Conservation (phyloP, 257 asterid genomes). For the Nicotiana tabacum region DNA sequence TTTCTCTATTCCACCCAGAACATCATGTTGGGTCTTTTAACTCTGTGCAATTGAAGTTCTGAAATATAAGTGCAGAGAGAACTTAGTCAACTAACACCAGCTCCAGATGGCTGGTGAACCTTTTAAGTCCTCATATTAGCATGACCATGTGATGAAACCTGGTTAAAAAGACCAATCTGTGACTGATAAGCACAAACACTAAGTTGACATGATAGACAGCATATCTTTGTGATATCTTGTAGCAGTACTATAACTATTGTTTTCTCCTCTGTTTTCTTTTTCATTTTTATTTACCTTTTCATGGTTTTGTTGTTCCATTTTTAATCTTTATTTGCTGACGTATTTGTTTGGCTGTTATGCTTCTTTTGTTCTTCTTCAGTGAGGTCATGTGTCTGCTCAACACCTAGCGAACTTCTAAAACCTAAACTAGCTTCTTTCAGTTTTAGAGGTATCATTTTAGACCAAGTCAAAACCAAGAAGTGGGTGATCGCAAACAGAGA, state of each 20-base stretch:
- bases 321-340: not conserved
- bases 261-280: no score
- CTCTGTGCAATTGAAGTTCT: not conserved
- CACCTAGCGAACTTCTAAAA: not conserved
- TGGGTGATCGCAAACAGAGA: not conserved
- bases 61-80: not conserved
- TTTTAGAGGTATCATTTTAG: not conserved
- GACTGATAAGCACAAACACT: not conserved
- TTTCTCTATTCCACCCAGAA: not conserved
- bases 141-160: not conserved
- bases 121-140: not conserved
- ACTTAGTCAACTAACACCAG: not conserved
- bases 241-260: no score
- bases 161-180: not conserved
- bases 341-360: not conserved
- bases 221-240: no score
- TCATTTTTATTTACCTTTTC: no score
- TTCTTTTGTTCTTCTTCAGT: not conserved
- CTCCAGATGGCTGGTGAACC: not conserved
- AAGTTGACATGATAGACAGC: no score
- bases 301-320: no score
- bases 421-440: not conserved
- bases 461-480: not conserved
- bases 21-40: not conserved
- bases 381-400: not conserved